A percentile compares a stretch with the other conserved stretches of the same genome.
These are phyloP conservation scores for Pestalotiopsis sp. DNA, from an alignment of 2,329 filamentous ascomycete species.

Conservation along the genomic window DNA sequence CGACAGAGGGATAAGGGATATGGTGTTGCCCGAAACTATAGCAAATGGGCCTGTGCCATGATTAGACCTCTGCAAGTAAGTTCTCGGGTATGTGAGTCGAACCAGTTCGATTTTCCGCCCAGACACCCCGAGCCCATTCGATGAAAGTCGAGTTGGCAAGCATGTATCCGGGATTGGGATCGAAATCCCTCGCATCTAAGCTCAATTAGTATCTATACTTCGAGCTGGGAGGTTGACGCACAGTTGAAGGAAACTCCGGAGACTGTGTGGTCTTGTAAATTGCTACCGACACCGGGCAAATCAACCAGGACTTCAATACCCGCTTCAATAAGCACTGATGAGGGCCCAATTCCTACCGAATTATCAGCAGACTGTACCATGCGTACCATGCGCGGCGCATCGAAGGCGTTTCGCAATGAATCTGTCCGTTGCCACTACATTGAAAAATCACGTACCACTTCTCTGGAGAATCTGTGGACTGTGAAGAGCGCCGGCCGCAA, in stretches of 20 bases:
- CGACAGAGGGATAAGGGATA: neutral
- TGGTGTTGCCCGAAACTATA: neutral
- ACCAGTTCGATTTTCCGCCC: neutral
- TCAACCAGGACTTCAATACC: conserved; percentile 23
- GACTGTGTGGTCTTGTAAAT: conserved; percentile 25
- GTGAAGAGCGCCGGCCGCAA: neutral
- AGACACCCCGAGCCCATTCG: neutral
- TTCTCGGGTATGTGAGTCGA: neutral
- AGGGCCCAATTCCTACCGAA: neutral
- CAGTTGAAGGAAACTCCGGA: neutral
- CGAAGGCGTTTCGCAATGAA: neutral
- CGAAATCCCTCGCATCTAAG: neutral
- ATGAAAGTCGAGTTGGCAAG: neutral
- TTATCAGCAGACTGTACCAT: neutral
- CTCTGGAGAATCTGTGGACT: neutral
- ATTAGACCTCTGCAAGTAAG: neutral
- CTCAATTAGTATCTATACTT: neutral
- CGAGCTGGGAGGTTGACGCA: neutral
- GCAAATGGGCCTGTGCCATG: neutral
- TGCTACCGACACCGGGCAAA: conserved; percentile 34
- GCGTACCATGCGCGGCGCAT: neutral
- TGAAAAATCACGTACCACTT: too few relatives aligned
- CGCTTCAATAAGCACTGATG: neutral
- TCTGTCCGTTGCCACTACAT: too few relatives aligned
- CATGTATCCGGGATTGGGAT: neutral